Conservation (phyloP, 129 eudicot genomes). For the Saussurea involucrata region DNA sequence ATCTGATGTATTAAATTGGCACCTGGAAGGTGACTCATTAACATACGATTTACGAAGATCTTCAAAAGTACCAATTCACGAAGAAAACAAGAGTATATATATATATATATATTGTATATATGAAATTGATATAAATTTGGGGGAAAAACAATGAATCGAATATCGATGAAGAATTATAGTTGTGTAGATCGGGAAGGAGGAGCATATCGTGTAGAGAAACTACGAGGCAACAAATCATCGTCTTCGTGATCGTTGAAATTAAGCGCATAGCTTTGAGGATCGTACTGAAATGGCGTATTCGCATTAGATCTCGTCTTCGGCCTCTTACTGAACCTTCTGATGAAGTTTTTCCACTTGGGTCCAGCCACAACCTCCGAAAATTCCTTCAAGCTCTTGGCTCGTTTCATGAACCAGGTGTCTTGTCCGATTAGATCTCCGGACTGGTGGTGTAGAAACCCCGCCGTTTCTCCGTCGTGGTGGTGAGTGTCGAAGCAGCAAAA, state of each 20-base stretch:
- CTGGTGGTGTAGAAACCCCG: constrained; percentile 20
- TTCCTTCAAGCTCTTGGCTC: constrained; percentile 49
- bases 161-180: background rate
- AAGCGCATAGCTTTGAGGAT: constrained; percentile 66
- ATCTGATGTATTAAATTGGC: background rate
- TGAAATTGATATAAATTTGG: background rate
- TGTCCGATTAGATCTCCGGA: constrained; percentile 24
- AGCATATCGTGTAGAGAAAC: constrained; percentile 63
- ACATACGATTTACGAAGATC: background rate
- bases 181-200: constrained; percentile 31
- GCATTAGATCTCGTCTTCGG: constrained; percentile 32
- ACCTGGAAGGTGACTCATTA: background rate
- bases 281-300: constrained; percentile 50
- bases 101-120: background rate
- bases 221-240: constrained; percentile 42
- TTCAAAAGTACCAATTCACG: constrained; percentile 10
- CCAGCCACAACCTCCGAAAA: constrained; percentile 77
- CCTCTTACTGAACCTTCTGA: constrained; percentile 53
- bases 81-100: background rate
- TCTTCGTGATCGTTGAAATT: constrained; percentile 67
- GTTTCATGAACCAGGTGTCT: constrained; percentile 51
- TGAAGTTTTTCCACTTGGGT: constrained; percentile 89
- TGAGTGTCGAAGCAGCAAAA: constrained; percentile 35
- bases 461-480: constrained; percentile 21
- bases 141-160: constrained; percentile 16